A percentile compares a stretch with the other conserved stretches of the same genome.
Conservation (phyloP, 257 asterid species). For the Fraxinus americana region DNA sequence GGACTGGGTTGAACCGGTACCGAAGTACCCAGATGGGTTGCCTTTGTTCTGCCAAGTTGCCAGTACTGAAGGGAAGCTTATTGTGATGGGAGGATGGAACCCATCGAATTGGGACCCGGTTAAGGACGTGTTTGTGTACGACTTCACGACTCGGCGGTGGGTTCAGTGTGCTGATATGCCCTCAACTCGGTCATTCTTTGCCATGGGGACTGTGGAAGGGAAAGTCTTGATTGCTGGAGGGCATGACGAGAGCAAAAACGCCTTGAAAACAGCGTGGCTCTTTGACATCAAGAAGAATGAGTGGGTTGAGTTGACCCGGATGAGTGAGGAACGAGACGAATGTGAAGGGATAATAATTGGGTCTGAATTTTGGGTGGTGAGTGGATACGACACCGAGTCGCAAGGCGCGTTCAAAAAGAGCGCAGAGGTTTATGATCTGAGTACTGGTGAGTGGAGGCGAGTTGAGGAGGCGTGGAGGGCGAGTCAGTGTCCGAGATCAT, state of each 20-base stretch:
- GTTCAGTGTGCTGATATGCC: slow-evolving; percentile 73
- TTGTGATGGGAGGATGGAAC: slow-evolving; percentile 82
- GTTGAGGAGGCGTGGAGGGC: slow-evolving; percentile 67
- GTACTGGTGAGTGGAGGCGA: slow-evolving; percentile 57
- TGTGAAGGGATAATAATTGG: slow-evolving; percentile 75
- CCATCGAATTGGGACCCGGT: slow-evolving; percentile 83
- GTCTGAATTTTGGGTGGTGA: slow-evolving; percentile 80
- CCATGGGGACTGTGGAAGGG: slow-evolving; percentile 63
- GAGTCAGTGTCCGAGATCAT: slow-evolving; percentile 72
- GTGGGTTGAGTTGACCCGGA: slow-evolving; percentile 66
- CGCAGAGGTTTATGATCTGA: slow-evolving; percentile 55
- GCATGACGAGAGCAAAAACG: slow-evolving; percentile 89
- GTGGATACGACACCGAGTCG: slow-evolving; percentile 80
- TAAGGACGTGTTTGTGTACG: slow-evolving; percentile 67
- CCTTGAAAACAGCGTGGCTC: slow-evolving; percentile 59
- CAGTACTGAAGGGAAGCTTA: slow-evolving; percentile 65
- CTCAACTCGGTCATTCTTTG: slow-evolving; percentile 70
- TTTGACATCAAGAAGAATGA: slow-evolving; percentile 39
- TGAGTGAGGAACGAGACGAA: slow-evolving; percentile 89
- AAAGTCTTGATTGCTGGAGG: slow-evolving; percentile 75
- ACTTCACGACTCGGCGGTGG: slow-evolving; percentile 71
- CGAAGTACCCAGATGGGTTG: slow-evolving; percentile 64
- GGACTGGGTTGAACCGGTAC: slow-evolving; percentile 71
- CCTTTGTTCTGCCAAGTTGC: slow-evolving; percentile 82
- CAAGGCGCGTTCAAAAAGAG: slow-evolving; percentile 75